Percentiles rank a stretch among this genome's conserved stretches.
phyloP scores from a whole-genome alignment of 441 rosid species.

The Geranium incanum region DNA sequence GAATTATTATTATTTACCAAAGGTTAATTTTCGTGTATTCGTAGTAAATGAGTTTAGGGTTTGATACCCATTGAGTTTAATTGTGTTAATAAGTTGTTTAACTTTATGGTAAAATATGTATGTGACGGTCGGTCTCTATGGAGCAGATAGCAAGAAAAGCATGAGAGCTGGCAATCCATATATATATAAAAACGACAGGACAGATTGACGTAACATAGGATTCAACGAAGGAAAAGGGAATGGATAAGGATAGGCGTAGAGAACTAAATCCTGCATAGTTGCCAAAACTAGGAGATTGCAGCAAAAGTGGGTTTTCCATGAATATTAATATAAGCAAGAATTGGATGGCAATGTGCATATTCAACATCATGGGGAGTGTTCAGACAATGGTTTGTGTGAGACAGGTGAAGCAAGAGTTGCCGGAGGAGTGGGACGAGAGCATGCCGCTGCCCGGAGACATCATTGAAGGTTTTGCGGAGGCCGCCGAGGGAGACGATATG shows the following conservation, averaged over 20 bases:
- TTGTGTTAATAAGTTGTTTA: too few species aligned
- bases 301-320: not conserved
- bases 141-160: too few species aligned
- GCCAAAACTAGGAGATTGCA: not conserved
- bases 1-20: too few species aligned
- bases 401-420: not conserved
- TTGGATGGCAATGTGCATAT: not conserved
- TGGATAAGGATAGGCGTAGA: not conserved
- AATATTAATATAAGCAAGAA: not conserved
- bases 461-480: not conserved
- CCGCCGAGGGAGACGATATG: not conserved
- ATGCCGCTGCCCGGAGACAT: constrained; percentile 6
- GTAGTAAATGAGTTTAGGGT: too few species aligned
- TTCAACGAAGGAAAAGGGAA: not conserved
- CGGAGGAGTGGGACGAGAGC: constrained; percentile 5
- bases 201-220: not conserved
- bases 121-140: too few species aligned
- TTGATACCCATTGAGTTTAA: too few species aligned
- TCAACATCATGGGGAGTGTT: not conserved
- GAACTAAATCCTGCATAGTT: not conserved
- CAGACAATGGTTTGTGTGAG: constrained; percentile 2
- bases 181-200: too few species aligned
- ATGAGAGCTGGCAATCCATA: not conserved
- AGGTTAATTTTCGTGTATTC: too few species aligned
- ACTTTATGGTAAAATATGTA: too few species aligned